Conservation (phyloP, 2,329 filamentous ascomycete genomes). For the Pestalotiopsis sp. region DNA sequence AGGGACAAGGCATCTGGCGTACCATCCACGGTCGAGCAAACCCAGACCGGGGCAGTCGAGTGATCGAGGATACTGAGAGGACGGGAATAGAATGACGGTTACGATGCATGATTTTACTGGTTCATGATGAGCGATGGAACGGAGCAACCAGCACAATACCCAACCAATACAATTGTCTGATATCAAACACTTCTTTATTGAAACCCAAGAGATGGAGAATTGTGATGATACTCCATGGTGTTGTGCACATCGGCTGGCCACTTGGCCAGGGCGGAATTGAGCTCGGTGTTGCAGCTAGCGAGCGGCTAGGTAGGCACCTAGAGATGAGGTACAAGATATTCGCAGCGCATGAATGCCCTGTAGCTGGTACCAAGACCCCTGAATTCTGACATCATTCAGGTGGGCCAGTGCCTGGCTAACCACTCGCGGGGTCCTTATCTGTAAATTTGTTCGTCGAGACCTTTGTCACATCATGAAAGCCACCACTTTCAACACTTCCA, state of each 20-base stretch:
- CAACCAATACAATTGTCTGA: not conserved
- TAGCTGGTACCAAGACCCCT: not conserved
- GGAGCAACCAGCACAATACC: not conserved
- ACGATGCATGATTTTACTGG: not conserved
- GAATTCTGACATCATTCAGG: not conserved
- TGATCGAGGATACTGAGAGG: not conserved
- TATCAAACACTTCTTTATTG: not conserved
- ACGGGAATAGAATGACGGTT: not conserved
- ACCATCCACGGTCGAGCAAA: not conserved
- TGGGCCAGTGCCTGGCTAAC: not conserved
- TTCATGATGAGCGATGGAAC: not conserved
- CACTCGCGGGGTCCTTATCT: not conserved
- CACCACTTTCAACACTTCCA: not conserved
- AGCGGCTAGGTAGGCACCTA: no score
- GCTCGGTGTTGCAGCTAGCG: not conserved
- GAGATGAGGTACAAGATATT: no score
- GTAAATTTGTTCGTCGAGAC: not conserved
- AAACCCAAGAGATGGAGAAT: not conserved
- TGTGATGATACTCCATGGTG: no score
- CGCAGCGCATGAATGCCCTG: not conserved
- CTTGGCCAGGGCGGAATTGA: not conserved
- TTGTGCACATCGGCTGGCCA: not conserved
- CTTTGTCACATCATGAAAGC: not conserved
- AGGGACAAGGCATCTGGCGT: conserved; percentile 15
- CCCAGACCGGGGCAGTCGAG: not conserved